Evolutionary conservation across 352 stramenopile genomes (phyloP).

Genomic region (Phytophthora europaea): DNA sequence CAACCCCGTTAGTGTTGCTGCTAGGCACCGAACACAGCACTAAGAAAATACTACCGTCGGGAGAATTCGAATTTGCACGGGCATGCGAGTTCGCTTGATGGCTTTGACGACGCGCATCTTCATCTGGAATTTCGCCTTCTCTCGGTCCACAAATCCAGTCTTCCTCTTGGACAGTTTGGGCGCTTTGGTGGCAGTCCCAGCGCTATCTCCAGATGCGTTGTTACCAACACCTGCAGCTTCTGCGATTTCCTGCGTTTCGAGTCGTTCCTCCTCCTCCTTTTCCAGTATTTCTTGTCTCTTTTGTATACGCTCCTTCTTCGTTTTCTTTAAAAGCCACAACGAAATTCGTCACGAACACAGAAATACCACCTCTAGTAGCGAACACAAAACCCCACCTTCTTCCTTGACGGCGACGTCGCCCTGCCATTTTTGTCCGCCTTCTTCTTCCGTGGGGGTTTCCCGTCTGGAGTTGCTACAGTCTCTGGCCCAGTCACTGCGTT

Average conservation of each 20-base stretch:
- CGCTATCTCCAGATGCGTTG: not conserved
- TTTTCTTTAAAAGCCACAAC: conserved; percentile 31
- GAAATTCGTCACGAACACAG: not conserved
- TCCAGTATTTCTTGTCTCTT: conserved; percentile 66
- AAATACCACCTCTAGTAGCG: not conserved
- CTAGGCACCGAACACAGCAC: not conserved
- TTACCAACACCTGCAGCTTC: conserved; percentile 4
- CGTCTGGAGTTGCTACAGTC: conserved; percentile 4
- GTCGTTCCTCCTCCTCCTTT: conserved; percentile 59
- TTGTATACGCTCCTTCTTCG: conserved; percentile 62
- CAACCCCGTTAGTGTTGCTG: not conserved
- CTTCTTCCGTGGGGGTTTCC: conserved; percentile 10
- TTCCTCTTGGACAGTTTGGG: conserved; percentile 21
- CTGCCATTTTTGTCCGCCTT: conserved; percentile 14
- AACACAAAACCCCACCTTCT: conserved; percentile 11
- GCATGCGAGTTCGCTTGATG: conserved; percentile 68
- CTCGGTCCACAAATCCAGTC: conserved; percentile 57
- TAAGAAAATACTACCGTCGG: conserved; percentile 38
- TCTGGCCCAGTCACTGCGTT: not conserved
- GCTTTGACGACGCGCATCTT: conserved; percentile 60
- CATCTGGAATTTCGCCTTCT: conserved; percentile 68
- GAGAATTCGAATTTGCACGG: conserved; percentile 74
- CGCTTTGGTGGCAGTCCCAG: conserved; percentile 8
- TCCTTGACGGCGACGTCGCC: conserved; percentile 29
- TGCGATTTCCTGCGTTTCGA: conserved; percentile 12